Evolutionary conservation across 2,329 filamentous ascomycete genomes (phyloP).

Genomic region (Xylaria sp.): DNA sequence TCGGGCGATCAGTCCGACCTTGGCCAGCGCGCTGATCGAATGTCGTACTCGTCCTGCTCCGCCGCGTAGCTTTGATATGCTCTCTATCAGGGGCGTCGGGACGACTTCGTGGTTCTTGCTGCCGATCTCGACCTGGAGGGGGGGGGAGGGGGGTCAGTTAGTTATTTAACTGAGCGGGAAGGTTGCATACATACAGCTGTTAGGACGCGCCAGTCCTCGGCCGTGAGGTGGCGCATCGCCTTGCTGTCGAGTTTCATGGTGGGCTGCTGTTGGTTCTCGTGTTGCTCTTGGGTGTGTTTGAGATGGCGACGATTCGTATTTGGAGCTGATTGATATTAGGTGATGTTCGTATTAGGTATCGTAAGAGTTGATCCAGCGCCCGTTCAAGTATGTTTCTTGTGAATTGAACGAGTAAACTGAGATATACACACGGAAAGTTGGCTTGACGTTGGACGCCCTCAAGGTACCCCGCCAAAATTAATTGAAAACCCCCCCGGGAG

Average conservation of each 20-base stretch:
- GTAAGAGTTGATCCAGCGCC: not conserved
- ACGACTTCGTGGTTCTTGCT: constrained; percentile 98
- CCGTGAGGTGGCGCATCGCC: constrained; percentile 88
- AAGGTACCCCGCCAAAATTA: constrained; percentile 37
- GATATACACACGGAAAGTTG: not conserved
- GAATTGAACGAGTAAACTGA: not conserved
- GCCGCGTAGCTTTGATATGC: constrained; percentile 82
- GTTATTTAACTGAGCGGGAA: constrained; percentile 34
- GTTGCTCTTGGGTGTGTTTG: not conserved
- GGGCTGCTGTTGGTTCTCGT: constrained; percentile 21
- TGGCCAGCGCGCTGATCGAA: constrained; percentile 90
- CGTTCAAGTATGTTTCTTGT: not conserved
- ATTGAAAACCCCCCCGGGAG: constrained; percentile 4
- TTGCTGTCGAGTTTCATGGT: constrained; percentile 95
- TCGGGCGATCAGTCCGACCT: constrained; percentile 88
- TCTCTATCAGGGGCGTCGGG: constrained; percentile 86
- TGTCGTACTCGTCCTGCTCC: constrained; percentile 82
- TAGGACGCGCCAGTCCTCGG: constrained; percentile 95
- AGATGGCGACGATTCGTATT: not conserved
- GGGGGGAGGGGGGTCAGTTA: constrained; percentile 36
- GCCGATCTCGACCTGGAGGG: constrained; percentile 83
- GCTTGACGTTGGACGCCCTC: constrained; percentile 13
- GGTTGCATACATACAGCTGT: constrained; percentile 73
- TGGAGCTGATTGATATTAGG: not conserved
- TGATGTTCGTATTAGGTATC: not conserved